These are phyloP conservation scores for Herpetomonas samuelpessoai DNA, from an alignment of 208 protist genomes.

Conservation along the genomic window DNA sequence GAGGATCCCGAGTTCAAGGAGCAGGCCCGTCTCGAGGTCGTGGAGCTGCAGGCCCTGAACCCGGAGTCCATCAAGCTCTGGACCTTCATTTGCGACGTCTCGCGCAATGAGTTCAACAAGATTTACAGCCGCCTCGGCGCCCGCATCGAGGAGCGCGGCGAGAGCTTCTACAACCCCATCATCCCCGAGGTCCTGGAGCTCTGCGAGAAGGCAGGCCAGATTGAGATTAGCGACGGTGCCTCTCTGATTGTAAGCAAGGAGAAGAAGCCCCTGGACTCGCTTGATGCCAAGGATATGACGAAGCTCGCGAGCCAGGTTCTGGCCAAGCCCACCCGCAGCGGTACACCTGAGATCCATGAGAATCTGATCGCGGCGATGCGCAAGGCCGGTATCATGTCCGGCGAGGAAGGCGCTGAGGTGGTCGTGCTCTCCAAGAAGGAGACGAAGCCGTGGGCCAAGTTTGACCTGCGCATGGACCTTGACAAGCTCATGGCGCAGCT, in stretches of 20 bases:
- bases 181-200: slow-evolving; percentile 84
- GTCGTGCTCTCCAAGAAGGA: slow-evolving; percentile 88
- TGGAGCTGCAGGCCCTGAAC: slow-evolving; percentile 87
- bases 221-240: slow-evolving; percentile 85
- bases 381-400: slow-evolving; percentile 63
- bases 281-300: slow-evolving; percentile 82
- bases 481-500: slow-evolving; percentile 82
- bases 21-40: slow-evolving; percentile 86
- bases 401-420: slow-evolving; percentile 68
- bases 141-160: slow-evolving; percentile 89
- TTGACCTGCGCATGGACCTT: slow-evolving; percentile 80
- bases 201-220: slow-evolving; percentile 74
- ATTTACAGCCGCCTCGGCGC: slow-evolving; percentile 92
- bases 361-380: slow-evolving; percentile 83
- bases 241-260: slow-evolving; percentile 82
- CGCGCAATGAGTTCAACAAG: slow-evolving; percentile 90
- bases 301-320: slow-evolving; percentile 80
- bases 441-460: slow-evolving; percentile 78
- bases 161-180: slow-evolving; percentile 96
- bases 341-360: slow-evolving; percentile 48
- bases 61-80: slow-evolving; percentile 79
- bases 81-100: slow-evolving; percentile 94
- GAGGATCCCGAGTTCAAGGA: slow-evolving; percentile 93
- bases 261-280: slow-evolving; percentile 42
- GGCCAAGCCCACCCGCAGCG: slow-evolving; percentile 45